Evolutionary conservation across 1,139 yeast genomes (phyloP), one percentile per base, ranked within the genome.

Genomic region (Entelexis paramagnoliae): DNA sequence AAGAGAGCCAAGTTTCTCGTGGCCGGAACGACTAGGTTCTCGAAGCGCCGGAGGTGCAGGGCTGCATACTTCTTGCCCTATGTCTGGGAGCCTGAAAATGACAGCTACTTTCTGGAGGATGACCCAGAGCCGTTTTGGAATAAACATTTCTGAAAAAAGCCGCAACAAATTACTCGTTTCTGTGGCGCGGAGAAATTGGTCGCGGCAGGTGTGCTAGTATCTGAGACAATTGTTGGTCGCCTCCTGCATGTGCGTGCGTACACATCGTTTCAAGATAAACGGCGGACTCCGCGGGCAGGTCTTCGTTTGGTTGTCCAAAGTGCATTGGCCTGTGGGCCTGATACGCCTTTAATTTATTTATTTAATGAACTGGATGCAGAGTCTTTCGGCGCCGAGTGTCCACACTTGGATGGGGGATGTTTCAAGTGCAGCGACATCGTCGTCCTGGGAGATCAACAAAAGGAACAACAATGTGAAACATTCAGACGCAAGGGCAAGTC

Each of bases 61-160:
- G 51, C 48, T 8, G 54, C 50, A 8, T 52, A 50, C 17, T 40
- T 52, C n/a, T 17, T 50, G 14, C 55, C 55, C 6, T 52, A 52
- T 17, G 49, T 52, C 1, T 52, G 55, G 55, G 46, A 51, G 16
- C 42, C 43, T 3, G 55, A 42, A 19, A 45, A 49, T n/a, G 24
- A 26, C 11, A 49, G 43, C 28, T 52, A 22, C 19, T 52, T 45
- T 28, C 26, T 52, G 22, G 35, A 46, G 10, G 55, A 41, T 14
- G 41, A 50, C 22, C 52, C 51, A 4, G 49, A 44, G 19, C 49
- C 50, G 8, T 52, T 52, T 14, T 46, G 54, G 55, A 48, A 46
- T 13, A 50, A 38, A 14, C 34, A 51, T 16, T 51, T 51, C 17
- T 44, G 47, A 44, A 4, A 11, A 4, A 3, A 8, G 11, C 4